Base-by-base conservation (phyloP, 1,284 basidiomycete genomes). In the Dichomitus squalens region DNA sequence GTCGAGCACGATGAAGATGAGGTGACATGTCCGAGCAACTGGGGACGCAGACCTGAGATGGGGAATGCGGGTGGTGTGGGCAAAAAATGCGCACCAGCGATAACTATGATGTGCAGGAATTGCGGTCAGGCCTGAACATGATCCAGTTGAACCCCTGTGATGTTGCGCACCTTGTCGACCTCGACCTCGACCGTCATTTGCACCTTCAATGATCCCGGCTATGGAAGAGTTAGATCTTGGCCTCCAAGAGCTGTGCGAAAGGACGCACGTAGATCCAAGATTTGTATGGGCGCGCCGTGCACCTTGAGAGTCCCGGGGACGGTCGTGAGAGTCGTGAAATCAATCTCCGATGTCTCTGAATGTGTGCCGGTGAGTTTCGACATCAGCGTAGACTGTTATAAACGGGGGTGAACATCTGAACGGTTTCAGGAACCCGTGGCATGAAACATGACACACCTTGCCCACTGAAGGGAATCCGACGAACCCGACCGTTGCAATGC, bases 161-260 rank as follows among this genome's bases (percentile, higher is more conserved):
- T 20, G 7, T 31, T 31, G 74, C 80, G 58, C 67, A 82, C 89
- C 96, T 84, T 99, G 97, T 68, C 93, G 87, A 83, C 97, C 97
- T 82, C 97, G 83, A 77, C 97, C 97, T 75, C 95, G 90, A 63
- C 96, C 96, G 70, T 99, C 97, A 72, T 96, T 96, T 33, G 97
- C 97, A 66, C 97, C 97, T 75, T 99, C 97, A 64, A 99, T 99
- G 64, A 99, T 99, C 83, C 96, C 96, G 61, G 94, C 91, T 93
- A 59, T 47, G 29, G 52, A 48, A 16, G 14, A 2, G 39, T 63
- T 43, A 55, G 39, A 21, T 55, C 35, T 16, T 44, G 58, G 36
- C 31, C 39, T 7, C 39, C 55, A 49, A 63, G 35, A 65, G 57
- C 49, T 49, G 27, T 36, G 50, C 48, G 25, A 40, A n/a, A 36